Evolutionary conservation across 148 eudicot genomes (phyloP).

Genomic region (Nepenthes gracilis): DNA sequence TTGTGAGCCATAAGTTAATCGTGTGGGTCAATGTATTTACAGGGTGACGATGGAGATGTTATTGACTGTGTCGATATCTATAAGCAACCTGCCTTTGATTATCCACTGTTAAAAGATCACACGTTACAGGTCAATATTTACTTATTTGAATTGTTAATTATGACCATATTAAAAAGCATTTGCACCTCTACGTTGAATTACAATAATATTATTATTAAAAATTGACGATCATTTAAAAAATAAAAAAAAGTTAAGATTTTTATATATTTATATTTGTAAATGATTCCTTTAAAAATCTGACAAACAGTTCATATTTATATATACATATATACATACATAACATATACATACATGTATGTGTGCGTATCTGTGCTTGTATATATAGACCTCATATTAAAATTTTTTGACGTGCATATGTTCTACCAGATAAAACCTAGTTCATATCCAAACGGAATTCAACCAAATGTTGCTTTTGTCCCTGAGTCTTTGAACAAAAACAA

Average conservation of each 20-base stretch:
- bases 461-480: neutral
- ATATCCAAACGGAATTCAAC: neutral
- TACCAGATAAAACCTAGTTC: neutral
- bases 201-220: too few species aligned
- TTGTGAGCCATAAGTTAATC: too few species aligned
- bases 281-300: too few species aligned
- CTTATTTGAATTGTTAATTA: neutral
- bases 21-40: neutral
- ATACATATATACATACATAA: too few species aligned
- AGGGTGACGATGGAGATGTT: conserved; percentile 1
- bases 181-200: too few species aligned
- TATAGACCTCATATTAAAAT: neutral
- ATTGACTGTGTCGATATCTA: neutral
- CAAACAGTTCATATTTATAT: too few species aligned
- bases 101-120: neutral
- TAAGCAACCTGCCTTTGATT: neutral
- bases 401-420: neutral
- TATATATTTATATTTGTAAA: too few species aligned
- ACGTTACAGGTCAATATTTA: neutral
- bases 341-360: neutral
- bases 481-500: neutral
- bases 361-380: neutral
- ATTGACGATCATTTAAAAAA: too few species aligned
- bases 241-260: too few species aligned
- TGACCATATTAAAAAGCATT: too few species aligned